These are phyloP conservation scores for Coniosporium apollinis DNA, from an alignment of 495 filamentous ascomycete genomes.

Conservation along the genomic window DNA sequence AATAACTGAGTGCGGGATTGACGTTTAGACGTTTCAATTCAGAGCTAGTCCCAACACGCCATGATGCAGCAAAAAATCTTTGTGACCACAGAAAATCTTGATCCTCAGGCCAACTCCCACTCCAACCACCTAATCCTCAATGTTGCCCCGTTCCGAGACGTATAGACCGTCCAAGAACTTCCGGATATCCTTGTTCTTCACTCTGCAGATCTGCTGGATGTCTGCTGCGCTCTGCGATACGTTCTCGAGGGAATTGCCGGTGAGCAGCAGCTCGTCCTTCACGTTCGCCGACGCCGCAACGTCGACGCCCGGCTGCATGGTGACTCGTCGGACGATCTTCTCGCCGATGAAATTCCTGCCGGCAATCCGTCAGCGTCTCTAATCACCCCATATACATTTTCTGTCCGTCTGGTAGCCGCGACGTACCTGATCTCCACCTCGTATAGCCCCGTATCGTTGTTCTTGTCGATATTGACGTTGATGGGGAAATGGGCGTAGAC, in stretches of 20 bases:
- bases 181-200: conserved; percentile 99
- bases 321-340: conserved; percentile 91
- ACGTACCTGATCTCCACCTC: conserved; percentile 96
- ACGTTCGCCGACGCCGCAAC: conserved; percentile 74
- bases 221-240: conserved; percentile 96
- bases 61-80: too few relatives aligned
- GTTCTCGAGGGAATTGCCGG: conserved; percentile 85
- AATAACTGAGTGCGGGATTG: too few relatives aligned
- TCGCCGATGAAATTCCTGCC: conserved; percentile 95
- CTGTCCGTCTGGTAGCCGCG: background rate
- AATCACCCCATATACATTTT: conserved; percentile 2
- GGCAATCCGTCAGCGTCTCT: conserved; percentile 1
- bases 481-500: conserved; percentile 99
- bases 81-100: too few relatives aligned
- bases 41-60: too few relatives aligned
- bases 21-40: too few relatives aligned
- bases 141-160: conserved; percentile 94
- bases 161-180: conserved; percentile 99
- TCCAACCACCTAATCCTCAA: conserved; percentile 63
- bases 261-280: conserved; percentile 92
- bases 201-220: conserved; percentile 98
- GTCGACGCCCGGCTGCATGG: conserved; percentile 77
- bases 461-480: conserved; percentile 99
- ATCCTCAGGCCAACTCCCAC: too few relatives aligned
- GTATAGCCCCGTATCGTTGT: conserved; percentile 66